Base-by-base conservation (phyloP, 2,329 filamentous ascomycete genomes). In the Pestalotiopsis sp. region DNA sequence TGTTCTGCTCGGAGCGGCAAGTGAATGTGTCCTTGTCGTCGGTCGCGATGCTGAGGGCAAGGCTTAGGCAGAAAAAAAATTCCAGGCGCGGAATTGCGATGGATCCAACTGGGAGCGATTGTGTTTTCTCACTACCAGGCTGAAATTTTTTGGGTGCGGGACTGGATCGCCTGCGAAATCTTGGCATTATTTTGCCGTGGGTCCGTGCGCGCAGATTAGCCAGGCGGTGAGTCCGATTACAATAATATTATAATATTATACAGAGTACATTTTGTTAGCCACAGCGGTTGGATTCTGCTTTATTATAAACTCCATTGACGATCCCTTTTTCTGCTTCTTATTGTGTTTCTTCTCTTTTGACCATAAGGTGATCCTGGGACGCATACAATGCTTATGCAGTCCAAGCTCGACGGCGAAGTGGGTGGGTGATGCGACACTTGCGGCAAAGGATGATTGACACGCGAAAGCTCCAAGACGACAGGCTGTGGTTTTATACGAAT, bases 121-220 rank as follows among this genome's bases (percentile, higher is more conserved):
- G 24, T 22, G 58, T 56, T 62, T 60, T 39, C 35, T 52, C n/a
- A 17, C 58, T 35, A 52, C 20, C 30, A 14, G 58, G 14, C 14
- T 48, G 44, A 44, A 62, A 66, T 66, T 66, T 66, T 66, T 56
- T 60, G 58, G 65, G 65, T 61, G 65, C 58, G 65, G 65, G 61
- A 39, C 65, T 38, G 40, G 39, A 20, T 39, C 39, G 17, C 39
- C 44, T 66, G 38, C 65, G 65, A 66, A 66, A 66, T 66, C 65
- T 66, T 66, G 65, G 65, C 65, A 39, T 39, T 61, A 38, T 61
- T 61, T 61, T 61, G 58, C 58, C 58, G 22, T 61, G 44, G 58
- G 58, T 30, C 58, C 58, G 58, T 61, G 58, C 58, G 30, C 17
- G 4, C 30, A 26, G 22, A 58, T 58, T 26, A 17, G 20, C 22